These are phyloP conservation scores for Jamesozyma hellenica DNA, from an alignment of 805 yeast species.

Conservation along the genomic window DNA sequence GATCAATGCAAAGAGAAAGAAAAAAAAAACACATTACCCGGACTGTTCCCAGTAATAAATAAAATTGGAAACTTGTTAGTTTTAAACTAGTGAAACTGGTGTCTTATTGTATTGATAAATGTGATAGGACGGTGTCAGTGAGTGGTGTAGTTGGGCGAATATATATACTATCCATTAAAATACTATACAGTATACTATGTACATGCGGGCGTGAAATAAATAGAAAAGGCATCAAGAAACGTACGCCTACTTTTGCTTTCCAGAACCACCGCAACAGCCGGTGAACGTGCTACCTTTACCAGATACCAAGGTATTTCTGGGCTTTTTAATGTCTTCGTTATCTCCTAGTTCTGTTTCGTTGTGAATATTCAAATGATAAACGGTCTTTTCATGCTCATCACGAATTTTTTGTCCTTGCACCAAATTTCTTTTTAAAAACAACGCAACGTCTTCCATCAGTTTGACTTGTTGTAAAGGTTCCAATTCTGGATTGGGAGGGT, in stretches of 20 bases:
- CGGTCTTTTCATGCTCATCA: slow-evolving; percentile 8
- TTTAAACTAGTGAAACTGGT: too few species aligned
- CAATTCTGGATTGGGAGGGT: slow-evolving; percentile 38
- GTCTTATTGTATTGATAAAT: too few species aligned
- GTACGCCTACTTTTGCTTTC: background rate
- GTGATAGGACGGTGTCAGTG: too few species aligned
- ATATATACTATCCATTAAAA: too few species aligned
- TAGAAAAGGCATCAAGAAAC: too few species aligned
- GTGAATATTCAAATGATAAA: slow-evolving; percentile 54
- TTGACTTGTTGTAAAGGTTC: slow-evolving; percentile 37
- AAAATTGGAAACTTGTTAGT: too few species aligned
- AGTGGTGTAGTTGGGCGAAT: too few species aligned
- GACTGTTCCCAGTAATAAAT: too few species aligned
- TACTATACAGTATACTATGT: too few species aligned
- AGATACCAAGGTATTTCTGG: slow-evolving; percentile 1
- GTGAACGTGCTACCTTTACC: background rate
- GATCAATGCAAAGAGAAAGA: too few species aligned
- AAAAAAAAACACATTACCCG: too few species aligned
- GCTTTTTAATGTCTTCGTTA: slow-evolving; percentile 62
- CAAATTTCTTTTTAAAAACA: slow-evolving; percentile 59
- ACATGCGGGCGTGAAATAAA: too few species aligned
- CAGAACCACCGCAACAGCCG: slow-evolving; percentile 4
- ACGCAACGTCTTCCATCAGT: slow-evolving; percentile 59
- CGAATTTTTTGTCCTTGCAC: slow-evolving; percentile 64
- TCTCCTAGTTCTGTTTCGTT: slow-evolving; percentile 82